Evolutionary conservation across 2,329 filamentous ascomycete genomes (phyloP), one percentile per base, ranked within the genome.

Genomic region (Fusarium sp.): DNA sequence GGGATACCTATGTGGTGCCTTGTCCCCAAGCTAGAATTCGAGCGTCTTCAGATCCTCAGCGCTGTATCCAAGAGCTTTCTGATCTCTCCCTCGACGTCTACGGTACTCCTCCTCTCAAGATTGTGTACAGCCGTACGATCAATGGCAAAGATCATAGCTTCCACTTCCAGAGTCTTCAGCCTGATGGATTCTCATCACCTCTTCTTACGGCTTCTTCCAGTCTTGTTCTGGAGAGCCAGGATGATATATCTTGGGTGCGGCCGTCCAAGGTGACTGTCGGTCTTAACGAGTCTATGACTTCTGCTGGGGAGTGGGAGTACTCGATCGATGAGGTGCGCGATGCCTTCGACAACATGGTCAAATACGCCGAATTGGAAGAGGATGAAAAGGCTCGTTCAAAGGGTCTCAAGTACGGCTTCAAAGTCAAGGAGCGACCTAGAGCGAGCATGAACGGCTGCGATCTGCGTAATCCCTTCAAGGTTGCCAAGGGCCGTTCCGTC

Each of bases 111-210:
- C 96, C 96, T 7, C 86, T 99, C 72, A 95, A 95, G 80, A 93
- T 99, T 75, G 93, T 94, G 76, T 99, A 99, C 82, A 96, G 94
- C 77, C 92, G 95, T 60, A 92, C 91, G 12, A 91, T 97, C 75
- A 97, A 98, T 75, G 90, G 91, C 69, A 92, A 93, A 72, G 91
- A 97, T 72, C 91, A 92, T 75, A 93, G 93, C 68, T 94, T 95
- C 74, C 94, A 95, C 71, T 95, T 97, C 76, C 95, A 98, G 82
- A 97, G 94, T 78, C 90, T 99, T 48, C 95, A 97, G 76, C 95
- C 96, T 1, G 95, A 98, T 54, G 93, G 93, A 39, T 92, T 95
- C 77, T 86, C 89, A 7, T 97, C 94, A 3, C 94, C 95, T 3
- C 85, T 97, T 39, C 83, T 92, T n/a, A 88, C 88, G 55, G 86